Conservation (phyloP, 202 grass and related monocot genomes). For the Zizania palustris region DNA sequence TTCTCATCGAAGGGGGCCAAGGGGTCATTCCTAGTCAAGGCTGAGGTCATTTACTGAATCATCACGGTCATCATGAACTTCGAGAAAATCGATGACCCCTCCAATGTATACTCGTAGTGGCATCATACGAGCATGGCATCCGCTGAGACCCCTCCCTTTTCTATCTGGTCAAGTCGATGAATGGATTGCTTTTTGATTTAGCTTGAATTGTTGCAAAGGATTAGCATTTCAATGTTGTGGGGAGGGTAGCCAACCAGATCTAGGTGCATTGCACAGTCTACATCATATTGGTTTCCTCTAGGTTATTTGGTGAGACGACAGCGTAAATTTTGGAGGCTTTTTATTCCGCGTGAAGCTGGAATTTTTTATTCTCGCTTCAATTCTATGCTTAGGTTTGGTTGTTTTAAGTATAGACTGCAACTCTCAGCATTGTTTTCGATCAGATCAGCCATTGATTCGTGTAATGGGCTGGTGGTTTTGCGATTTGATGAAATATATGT, state of each 20-base stretch:
- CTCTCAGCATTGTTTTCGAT: background rate
- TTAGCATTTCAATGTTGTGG: background rate
- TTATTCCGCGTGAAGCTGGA: background rate
- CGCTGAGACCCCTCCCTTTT: background rate
- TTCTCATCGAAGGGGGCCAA: conserved; percentile 66
- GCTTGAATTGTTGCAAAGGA: background rate
- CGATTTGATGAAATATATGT: conserved; percentile 24
- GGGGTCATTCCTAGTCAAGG: conserved; percentile 82
- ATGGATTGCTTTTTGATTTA: background rate
- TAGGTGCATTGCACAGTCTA: background rate
- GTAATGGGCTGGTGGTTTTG: conserved; percentile 1
- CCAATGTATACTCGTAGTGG: conserved; percentile 54
- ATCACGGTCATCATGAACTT: conserved; percentile 77
- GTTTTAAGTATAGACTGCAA: background rate
- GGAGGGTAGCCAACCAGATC: background rate
- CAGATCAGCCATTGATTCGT: conserved; percentile 18
- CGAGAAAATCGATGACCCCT: conserved; percentile 63
- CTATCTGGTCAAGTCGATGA: background rate
- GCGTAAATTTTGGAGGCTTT: background rate
- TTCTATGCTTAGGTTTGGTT: background rate
- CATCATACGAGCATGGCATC: background rate
- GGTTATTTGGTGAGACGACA: background rate
- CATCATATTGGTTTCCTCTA: conserved; percentile 4
- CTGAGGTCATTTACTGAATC: conserved; percentile 73
- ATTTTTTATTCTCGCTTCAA: background rate